These are phyloP conservation scores for Rhodotorula kratochvilovae DNA, from an alignment of 768 basidiomycete genomes.

Conservation along the genomic window DNA sequence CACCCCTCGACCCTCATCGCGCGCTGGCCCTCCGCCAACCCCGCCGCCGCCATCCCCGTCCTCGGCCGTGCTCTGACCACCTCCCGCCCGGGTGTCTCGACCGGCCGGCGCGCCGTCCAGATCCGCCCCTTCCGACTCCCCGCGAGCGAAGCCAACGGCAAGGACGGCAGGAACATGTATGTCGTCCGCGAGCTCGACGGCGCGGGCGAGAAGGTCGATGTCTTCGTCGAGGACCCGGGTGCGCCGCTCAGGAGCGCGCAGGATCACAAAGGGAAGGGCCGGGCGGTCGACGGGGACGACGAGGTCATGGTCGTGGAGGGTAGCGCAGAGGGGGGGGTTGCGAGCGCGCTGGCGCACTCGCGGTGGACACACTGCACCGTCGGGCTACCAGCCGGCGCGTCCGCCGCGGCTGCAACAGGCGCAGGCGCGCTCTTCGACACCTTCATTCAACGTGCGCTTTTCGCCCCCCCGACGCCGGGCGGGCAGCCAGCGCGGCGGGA, in stretches of 20 bases:
- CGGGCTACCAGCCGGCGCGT: background rate
- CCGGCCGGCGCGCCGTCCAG: conserved; percentile 25
- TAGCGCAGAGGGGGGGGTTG: background rate
- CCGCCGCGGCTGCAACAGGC: background rate
- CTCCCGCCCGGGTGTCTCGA: background rate
- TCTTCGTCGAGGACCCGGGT: conserved; percentile 32
- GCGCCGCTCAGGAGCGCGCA: background rate
- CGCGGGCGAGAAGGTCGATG: conserved; percentile 1
- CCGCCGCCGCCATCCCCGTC: conserved; percentile 10
- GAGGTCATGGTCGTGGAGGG: conserved; percentile 2
- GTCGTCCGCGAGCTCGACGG: conserved; percentile 20
- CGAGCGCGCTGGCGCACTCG: background rate
- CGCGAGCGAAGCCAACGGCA: background rate
- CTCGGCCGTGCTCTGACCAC: conserved; percentile 27
- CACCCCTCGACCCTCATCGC: conserved; percentile 26
- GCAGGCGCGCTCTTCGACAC: conserved; percentile 31
- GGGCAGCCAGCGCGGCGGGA: background rate
- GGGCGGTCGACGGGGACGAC: background rate
- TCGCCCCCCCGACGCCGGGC: conserved; percentile 8
- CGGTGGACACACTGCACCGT: conserved; percentile 29
- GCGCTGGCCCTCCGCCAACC: conserved; percentile 31
- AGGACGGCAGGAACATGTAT: conserved; percentile 31
- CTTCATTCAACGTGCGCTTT: conserved; percentile 36
- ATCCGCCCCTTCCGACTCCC: conserved; percentile 25
- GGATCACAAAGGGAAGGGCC: conserved; percentile 7